phyloP scores from a whole-genome alignment of 2,329 filamentous ascomycete species.

The Phialemoniopsis sp. region DNA sequence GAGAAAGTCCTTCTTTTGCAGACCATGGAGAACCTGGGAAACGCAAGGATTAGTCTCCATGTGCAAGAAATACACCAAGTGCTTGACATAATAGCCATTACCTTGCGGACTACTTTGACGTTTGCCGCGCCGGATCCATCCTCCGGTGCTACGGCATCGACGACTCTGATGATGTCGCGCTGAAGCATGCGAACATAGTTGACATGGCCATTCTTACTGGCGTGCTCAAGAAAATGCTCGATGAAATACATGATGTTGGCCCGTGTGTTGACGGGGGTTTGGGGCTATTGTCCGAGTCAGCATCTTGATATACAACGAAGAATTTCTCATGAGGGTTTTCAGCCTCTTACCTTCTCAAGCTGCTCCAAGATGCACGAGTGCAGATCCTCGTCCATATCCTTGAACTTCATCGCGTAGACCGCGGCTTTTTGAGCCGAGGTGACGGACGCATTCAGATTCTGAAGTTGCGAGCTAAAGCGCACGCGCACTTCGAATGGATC shows the following conservation, averaged over 20 bases:
- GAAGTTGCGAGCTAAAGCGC: slow-evolving; percentile 87
- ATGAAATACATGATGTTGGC: slow-evolving; percentile 99
- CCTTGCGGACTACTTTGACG: slow-evolving; percentile 84
- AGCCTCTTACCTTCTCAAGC: slow-evolving; percentile 67
- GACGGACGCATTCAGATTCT: slow-evolving; percentile 86
- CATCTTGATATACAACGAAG: neutral
- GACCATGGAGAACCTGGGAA: slow-evolving; percentile 59
- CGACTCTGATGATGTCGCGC: slow-evolving; percentile 83
- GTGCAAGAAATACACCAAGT: neutral
- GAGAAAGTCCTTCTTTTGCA: slow-evolving; percentile 69
- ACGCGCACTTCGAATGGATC: slow-evolving; percentile 98
- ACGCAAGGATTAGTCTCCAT: neutral
- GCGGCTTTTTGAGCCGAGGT: slow-evolving; percentile 88
- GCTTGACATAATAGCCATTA: slow-evolving; percentile 26
- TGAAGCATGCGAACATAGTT: slow-evolving; percentile 94
- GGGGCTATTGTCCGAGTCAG: slow-evolving; percentile 8
- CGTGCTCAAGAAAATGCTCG: slow-evolving; percentile 87
- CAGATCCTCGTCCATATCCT: slow-evolving; percentile 93
- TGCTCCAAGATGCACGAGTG: slow-evolving; percentile 97
- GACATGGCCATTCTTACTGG: slow-evolving; percentile 68
- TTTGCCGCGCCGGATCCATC: slow-evolving; percentile 89
- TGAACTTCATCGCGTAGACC: slow-evolving; percentile 89
- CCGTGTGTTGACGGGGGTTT: slow-evolving; percentile 93
- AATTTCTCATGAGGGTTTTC: neutral
- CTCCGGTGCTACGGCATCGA: slow-evolving; percentile 86